A percentile compares a stretch with the other conserved stretches of the same genome.
Evolutionary conservation across 495 filamentous ascomycete genomes (phyloP).

Genomic region (Penicillium tannophilum): DNA sequence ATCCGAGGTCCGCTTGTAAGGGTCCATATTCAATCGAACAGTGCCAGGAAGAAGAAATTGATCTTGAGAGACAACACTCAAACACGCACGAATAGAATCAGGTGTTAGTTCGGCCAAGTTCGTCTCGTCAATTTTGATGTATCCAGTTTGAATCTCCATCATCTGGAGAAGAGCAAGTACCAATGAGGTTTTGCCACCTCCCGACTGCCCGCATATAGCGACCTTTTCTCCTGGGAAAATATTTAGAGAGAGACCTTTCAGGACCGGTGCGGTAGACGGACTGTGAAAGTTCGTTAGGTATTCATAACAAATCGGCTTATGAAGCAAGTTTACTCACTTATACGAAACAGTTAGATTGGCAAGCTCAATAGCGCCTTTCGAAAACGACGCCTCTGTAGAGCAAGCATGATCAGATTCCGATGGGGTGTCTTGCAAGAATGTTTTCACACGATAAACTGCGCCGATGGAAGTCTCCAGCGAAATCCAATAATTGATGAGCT

Average conservation of each 20-base stretch:
- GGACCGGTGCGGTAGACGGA: background rate
- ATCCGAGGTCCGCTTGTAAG: slow-evolving; percentile 19
- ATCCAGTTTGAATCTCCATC: slow-evolving; percentile 19
- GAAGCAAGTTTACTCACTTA: background rate
- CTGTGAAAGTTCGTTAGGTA: background rate
- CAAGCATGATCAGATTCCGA: background rate
- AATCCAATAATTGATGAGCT: slow-evolving; percentile 42
- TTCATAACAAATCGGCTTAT: no score
- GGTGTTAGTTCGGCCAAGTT: slow-evolving; percentile 33
- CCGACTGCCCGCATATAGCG: slow-evolving; percentile 26
- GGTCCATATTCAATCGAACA: slow-evolving; percentile 14
- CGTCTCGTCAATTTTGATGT: slow-evolving; percentile 37
- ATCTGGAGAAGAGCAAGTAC: slow-evolving; percentile 35
- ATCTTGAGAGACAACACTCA: slow-evolving; percentile 51
- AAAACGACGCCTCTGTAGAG: background rate
- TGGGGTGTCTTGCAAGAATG: slow-evolving; percentile 23
- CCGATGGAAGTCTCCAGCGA: slow-evolving; percentile 55
- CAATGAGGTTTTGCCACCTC: slow-evolving; percentile 46
- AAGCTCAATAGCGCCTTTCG: background rate
- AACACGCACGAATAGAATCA: slow-evolving; percentile 29
- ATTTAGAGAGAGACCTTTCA: slow-evolving; percentile 26
- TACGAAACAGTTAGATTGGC: background rate
- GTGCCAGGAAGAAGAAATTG: slow-evolving; percentile 27
- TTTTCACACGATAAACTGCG: slow-evolving; percentile 46
- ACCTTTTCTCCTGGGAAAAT: slow-evolving; percentile 31